Evolutionary conservation across 768 basidiomycete genomes (phyloP).

Genomic region (Holtermannia corniformis): DNA sequence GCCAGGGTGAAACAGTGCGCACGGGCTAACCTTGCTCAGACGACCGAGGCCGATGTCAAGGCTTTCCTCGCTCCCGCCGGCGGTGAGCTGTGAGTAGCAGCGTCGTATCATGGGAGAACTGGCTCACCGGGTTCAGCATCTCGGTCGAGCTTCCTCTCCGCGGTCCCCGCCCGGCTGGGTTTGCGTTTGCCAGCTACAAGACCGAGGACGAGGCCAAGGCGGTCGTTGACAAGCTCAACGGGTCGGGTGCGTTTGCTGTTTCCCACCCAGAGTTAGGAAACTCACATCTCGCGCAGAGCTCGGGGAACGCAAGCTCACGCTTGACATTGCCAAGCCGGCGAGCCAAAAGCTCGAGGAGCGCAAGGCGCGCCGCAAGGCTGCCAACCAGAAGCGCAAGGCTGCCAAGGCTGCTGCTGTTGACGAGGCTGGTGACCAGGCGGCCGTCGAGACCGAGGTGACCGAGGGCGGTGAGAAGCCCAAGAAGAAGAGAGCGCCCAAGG

Average conservation of each 20-base stretch:
- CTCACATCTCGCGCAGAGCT: slow-evolving; percentile 17
- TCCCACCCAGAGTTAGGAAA: not conserved
- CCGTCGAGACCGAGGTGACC: slow-evolving; percentile 9
- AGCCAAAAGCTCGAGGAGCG: slow-evolving; percentile 23
- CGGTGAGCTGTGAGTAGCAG: slow-evolving; percentile 29
- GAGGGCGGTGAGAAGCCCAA: slow-evolving; percentile 19
- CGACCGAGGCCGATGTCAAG: slow-evolving; percentile 32
- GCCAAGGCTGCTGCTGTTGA: slow-evolving; percentile 9
- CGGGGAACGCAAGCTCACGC: slow-evolving; percentile 40
- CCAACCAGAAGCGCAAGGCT: slow-evolving; percentile 4
- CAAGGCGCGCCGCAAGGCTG: slow-evolving; percentile 15
- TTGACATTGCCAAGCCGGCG: slow-evolving; percentile 28
- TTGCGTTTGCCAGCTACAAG: slow-evolving; percentile 34
- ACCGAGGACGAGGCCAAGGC: slow-evolving; percentile 30
- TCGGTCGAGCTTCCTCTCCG: slow-evolving; percentile 25
- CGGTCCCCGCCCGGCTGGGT: slow-evolving; percentile 33
- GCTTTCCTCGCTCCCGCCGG: slow-evolving; percentile 28
- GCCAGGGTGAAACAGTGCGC: not conserved
- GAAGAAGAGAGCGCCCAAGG: slow-evolving; percentile 26
- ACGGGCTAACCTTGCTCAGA: not conserved
- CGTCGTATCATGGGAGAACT: not conserved
- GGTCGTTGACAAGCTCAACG: slow-evolving; percentile 37
- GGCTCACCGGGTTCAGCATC: slow-evolving; percentile 7
- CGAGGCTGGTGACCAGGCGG: slow-evolving; percentile 10
- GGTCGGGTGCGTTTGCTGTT: slow-evolving; percentile 20